These are phyloP conservation scores for Fusarium sp. DNA, from an alignment of 2,329 filamentous ascomycete species.

Conservation along the genomic window DNA sequence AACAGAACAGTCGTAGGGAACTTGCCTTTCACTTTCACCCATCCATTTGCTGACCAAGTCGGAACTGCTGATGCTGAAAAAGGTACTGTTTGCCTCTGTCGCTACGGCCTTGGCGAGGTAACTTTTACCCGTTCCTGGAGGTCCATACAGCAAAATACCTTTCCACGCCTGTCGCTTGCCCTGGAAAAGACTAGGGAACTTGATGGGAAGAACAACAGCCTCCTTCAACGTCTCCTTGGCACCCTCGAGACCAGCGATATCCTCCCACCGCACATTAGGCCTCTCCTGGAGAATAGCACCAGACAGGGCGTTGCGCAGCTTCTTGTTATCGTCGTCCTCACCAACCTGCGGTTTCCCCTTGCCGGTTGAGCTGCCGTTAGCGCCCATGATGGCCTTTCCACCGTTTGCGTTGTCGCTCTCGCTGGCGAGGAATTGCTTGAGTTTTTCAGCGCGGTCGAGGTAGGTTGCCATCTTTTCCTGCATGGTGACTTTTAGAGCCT, in stretches of 20 bases:
- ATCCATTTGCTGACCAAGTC: conserved; percentile 99
- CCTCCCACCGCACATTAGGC: conserved; percentile 97
- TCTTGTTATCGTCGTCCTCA: conserved; percentile 93
- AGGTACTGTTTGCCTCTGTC: conserved; percentile 98
- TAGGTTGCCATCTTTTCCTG: conserved; percentile 94
- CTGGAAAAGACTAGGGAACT: conserved; percentile 95
- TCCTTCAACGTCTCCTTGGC: conserved; percentile 98
- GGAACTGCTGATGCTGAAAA: conserved; percentile 98
- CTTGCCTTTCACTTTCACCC: conserved; percentile 96
- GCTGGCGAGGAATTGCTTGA: conserved; percentile 88
- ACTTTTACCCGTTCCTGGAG: conserved; percentile 96
- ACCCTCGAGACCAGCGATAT: conserved; percentile 92
- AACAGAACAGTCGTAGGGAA: background rate
- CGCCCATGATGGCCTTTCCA: conserved; percentile 72
- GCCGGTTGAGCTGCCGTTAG: conserved; percentile 76
- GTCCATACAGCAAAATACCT: conserved; percentile 94
- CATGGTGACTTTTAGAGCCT: conserved; percentile 97
- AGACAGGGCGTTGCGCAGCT: conserved; percentile 88
- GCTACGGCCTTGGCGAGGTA: conserved; percentile 97
- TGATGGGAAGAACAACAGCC: conserved; percentile 96
- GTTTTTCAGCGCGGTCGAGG: conserved; percentile 98
- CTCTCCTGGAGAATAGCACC: conserved; percentile 95
- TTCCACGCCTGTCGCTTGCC: conserved; percentile 99
- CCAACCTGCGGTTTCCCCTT: conserved; percentile 67
- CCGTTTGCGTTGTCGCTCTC: conserved; percentile 76